phyloP scores from a whole-genome alignment of 352 stramenopile genomes.

The Saprolegnia diclina region DNA sequence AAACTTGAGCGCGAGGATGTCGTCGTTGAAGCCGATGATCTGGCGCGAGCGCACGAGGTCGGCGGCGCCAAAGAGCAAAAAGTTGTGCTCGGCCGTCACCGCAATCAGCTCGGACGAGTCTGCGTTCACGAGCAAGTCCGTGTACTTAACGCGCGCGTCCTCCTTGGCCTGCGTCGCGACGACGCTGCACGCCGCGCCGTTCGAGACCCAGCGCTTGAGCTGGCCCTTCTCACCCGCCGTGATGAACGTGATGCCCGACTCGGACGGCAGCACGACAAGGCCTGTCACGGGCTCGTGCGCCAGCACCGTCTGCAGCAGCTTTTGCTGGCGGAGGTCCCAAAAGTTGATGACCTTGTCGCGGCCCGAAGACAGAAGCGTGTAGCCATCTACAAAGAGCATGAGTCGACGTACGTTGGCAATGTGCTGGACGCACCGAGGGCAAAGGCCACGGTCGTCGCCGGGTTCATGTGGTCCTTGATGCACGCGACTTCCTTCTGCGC shows the following conservation, averaged over 20 bases:
- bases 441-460: slow-evolving; percentile 92
- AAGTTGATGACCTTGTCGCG: slow-evolving; percentile 92
- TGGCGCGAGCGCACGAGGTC: slow-evolving; percentile 58
- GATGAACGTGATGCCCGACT: slow-evolving; percentile 74
- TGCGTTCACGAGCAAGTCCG: slow-evolving; percentile 47
- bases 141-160: slow-evolving; percentile 47
- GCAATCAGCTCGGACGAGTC: slow-evolving; percentile 60
- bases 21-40: slow-evolving; percentile 93
- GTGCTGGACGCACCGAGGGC: too few species aligned
- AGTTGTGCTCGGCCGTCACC: slow-evolving; percentile 82
- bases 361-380: slow-evolving; percentile 83
- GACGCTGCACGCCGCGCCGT: slow-evolving; percentile 35
- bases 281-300: slow-evolving; percentile 94
- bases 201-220: slow-evolving; percentile 71
- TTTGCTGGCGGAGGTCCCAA: slow-evolving; percentile 75
- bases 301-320: slow-evolving; percentile 89
- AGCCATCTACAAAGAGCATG: slow-evolving; percentile 43
- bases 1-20: slow-evolving; percentile 97
- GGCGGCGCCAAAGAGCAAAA: slow-evolving; percentile 68
- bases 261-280: slow-evolving; percentile 78
- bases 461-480: slow-evolving; percentile 93
- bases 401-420: neutral
- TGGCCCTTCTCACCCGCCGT: slow-evolving; percentile 90
- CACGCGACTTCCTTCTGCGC: slow-evolving; percentile 77
- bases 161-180: slow-evolving; percentile 47